A percentile compares a stretch with the other conserved stretches of the same genome.
Conservation (phyloP, 1,284 basidiomycete genomes). For the Puccinia hordei region DNA sequence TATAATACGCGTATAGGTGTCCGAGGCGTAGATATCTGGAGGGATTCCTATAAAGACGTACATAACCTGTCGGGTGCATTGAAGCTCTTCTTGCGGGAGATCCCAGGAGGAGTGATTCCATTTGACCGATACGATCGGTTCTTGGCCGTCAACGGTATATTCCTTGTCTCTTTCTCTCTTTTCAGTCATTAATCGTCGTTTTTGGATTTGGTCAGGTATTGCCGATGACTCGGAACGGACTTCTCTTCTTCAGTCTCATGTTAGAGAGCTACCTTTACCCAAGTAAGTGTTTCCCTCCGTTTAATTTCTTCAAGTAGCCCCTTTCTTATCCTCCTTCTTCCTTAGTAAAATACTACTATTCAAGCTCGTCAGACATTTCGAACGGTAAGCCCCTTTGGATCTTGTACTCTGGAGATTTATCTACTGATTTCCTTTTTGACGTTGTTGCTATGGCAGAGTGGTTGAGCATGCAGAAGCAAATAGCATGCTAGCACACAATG, state of each 20-base stretch:
- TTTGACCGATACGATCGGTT: constrained; percentile 47
- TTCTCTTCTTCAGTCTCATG: constrained; percentile 30
- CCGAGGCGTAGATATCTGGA: constrained; percentile 42
- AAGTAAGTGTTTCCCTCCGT: constrained; percentile 22
- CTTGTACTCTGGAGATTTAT: not conserved
- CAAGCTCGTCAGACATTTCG: constrained; percentile 40
- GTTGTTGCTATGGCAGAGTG: constrained; percentile 12
- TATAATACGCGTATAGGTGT: constrained; percentile 37
- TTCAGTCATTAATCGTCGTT: not conserved
- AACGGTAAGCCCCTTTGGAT: constrained; percentile 20
- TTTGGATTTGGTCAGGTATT: not conserved
- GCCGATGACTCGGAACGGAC: constrained; percentile 25
- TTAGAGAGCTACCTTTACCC: constrained; percentile 32
- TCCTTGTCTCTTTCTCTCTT: not conserved
- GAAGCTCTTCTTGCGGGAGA: constrained; percentile 48
- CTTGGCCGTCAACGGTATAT: constrained; percentile 45
- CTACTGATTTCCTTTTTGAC: not conserved
- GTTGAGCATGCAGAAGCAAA: constrained; percentile 36
- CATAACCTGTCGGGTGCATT: constrained; percentile 45
- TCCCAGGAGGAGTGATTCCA: constrained; percentile 47
- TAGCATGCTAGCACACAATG: constrained; percentile 49
- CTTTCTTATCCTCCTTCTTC: not conserved
- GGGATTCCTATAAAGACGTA: constrained; percentile 36
- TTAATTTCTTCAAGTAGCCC: not conserved
- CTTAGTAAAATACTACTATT: constrained; percentile 39